Evolutionary conservation across 1,139 yeast species (phyloP), one percentile per base, ranked within the genome.

Genomic region (Yamadazyma aaseri): DNA sequence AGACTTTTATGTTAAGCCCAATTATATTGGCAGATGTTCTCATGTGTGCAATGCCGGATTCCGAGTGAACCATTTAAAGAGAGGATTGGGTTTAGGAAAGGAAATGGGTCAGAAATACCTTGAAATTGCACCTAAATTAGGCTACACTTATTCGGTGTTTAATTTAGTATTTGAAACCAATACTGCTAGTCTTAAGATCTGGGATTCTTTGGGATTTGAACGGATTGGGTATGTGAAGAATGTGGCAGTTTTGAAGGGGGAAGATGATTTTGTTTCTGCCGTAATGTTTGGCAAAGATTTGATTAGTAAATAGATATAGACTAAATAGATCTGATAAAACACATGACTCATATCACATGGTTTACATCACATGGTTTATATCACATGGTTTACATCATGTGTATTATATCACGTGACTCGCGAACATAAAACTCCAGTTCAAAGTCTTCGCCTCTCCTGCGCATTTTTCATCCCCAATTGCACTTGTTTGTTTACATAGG

Each of bases 11-110:
- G 67, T 86, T 44, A 83, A 81, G 49, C 94, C 95, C 24, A 86
- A 86, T 55, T 86, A 86, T 53, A 58, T 66, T 2, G 94, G 92
- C 3, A 68, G 94, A 35, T 79, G 87, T 42, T 77, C 89, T 0
- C 95, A 86, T 48, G 80, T 73, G 12, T 84, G 95, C 50, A 86
- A 86, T 53, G 95, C 79, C 1, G 94, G 92, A 0, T 86, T 86
- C 50, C 55, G 83, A 4, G 92, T 86, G 3, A 74, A 72, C 40
- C 65, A 68, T 14, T 38, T 42, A 0, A 62, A 63, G 31, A 65
- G 95, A 42, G 89, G 90, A 0, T 53, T 70, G 31, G 75, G 79
- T 1, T 55, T 83, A 9, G 95, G 95, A 1, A 66, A 63, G 27
- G 72, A 71, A 16, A 52, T 86, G 53, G 95, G 90, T 6, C 56